phyloP scores from a whole-genome alignment of 116 monocot species.

The Papilionanthe hybrid region DNA sequence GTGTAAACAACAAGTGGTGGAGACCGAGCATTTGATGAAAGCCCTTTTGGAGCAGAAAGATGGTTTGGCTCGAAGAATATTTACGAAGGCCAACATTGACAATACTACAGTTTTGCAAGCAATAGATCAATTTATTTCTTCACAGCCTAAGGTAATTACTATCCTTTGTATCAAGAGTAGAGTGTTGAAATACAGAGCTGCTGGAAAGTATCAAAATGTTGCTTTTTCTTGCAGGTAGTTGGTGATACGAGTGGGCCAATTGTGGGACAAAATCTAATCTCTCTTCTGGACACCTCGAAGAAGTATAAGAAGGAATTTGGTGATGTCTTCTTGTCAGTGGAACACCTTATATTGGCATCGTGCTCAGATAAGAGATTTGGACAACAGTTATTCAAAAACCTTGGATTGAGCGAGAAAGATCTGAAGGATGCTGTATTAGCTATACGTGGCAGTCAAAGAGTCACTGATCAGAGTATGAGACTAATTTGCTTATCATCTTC shows the following conservation, averaged over 20 bases:
- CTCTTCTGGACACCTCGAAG: slow-evolving; percentile 69
- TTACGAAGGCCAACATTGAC: slow-evolving; percentile 76
- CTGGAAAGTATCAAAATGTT: neutral
- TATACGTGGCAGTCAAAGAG: slow-evolving; percentile 72
- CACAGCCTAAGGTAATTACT: slow-evolving; percentile 60
- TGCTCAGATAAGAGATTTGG: slow-evolving; percentile 75
- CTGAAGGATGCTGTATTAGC: slow-evolving; percentile 60
- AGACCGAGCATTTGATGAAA: slow-evolving; percentile 93
- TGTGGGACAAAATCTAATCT: slow-evolving; percentile 45
- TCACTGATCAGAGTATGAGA: slow-evolving; percentile 75
- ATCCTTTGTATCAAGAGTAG: neutral
- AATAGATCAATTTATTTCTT: slow-evolving; percentile 62
- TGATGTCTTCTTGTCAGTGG: slow-evolving; percentile 82
- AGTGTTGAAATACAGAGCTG: neutral
- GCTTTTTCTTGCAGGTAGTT: slow-evolving; percentile 31
- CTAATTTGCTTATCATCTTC: neutral
- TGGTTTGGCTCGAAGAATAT: slow-evolving; percentile 78
- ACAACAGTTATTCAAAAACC: slow-evolving; percentile 52
- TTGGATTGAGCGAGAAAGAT: slow-evolving; percentile 54
- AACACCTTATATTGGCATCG: slow-evolving; percentile 69
- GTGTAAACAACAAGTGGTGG: slow-evolving; percentile 75
- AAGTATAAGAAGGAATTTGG: slow-evolving; percentile 72
- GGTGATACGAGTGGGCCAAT: slow-evolving; percentile 75
- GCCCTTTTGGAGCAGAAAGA: slow-evolving; percentile 90
- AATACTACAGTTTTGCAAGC: slow-evolving; percentile 72